These are phyloP conservation scores for Zoysia pacifica DNA, from an alignment of 176 grass and related monocot genomes.

Conservation along the genomic window DNA sequence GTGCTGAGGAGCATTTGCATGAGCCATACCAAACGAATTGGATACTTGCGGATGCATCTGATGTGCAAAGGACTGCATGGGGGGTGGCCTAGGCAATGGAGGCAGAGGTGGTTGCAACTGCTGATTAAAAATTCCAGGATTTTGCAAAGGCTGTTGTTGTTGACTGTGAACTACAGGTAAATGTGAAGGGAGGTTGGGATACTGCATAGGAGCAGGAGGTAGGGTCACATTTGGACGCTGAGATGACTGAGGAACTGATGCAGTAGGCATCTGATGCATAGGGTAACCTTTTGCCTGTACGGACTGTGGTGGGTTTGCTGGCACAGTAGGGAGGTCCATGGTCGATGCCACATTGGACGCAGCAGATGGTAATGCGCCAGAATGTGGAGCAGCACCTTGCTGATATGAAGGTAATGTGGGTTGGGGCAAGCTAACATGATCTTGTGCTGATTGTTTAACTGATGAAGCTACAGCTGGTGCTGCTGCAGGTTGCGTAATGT, in stretches of 20 bases:
- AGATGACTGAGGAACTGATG: slow-evolving; percentile 57
- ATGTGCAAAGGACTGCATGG: slow-evolving; percentile 63
- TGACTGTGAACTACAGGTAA: slow-evolving; percentile 50
- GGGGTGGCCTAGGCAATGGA: slow-evolving; percentile 67
- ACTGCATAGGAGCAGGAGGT: slow-evolving; percentile 54
- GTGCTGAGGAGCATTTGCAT: slow-evolving; percentile 63
- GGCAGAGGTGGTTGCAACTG: slow-evolving; percentile 75
- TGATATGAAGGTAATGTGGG: slow-evolving; percentile 46
- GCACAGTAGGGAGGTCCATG: slow-evolving; percentile 50
- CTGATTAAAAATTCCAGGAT: slow-evolving; percentile 76
- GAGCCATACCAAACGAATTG: slow-evolving; percentile 50
- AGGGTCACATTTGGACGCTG: slow-evolving; percentile 58
- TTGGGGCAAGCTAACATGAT: slow-evolving; percentile 48
- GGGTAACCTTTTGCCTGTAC: slow-evolving; percentile 58
- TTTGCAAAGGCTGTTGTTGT: slow-evolving; percentile 66
- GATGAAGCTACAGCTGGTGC: slow-evolving; percentile 39
- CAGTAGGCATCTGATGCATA: slow-evolving; percentile 42
- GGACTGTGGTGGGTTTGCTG: slow-evolving; percentile 49
- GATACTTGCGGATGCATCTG: slow-evolving; percentile 62
- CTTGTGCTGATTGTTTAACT: slow-evolving; percentile 43
- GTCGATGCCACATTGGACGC: slow-evolving; percentile 42
- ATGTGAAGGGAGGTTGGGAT: slow-evolving; percentile 62
- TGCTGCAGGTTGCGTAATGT: slow-evolving; percentile 35
- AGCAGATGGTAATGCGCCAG: slow-evolving; percentile 47
- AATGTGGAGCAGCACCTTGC: slow-evolving; percentile 43